Evolutionary conservation across 768 basidiomycete genomes (phyloP).

Genomic region (Mycena polygramma): DNA sequence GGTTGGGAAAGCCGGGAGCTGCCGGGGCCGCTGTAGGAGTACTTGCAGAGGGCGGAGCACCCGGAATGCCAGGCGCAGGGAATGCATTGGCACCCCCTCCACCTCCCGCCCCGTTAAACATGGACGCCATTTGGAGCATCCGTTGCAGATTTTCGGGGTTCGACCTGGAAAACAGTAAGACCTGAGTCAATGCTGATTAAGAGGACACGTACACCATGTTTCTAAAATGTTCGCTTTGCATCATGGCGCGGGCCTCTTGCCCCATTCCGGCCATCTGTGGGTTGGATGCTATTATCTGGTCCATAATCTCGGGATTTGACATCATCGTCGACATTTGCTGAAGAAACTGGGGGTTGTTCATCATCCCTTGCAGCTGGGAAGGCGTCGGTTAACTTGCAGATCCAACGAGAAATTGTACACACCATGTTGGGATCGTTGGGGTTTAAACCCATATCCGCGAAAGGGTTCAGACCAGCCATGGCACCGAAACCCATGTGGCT

Average conservation of each 20-base stretch:
- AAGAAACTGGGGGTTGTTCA: constrained; percentile 87
- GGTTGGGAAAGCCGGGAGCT: constrained; percentile 39
- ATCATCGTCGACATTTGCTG: constrained; percentile 91
- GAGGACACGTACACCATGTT: constrained; percentile 73
- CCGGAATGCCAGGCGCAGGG: constrained; percentile 74
- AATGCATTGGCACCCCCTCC: constrained; percentile 52
- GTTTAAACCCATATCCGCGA: constrained; percentile 92
- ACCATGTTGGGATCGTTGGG: constrained; percentile 96
- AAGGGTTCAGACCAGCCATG: constrained; percentile 92
- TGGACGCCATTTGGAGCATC: constrained; percentile 81
- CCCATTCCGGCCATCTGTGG: constrained; percentile 83
- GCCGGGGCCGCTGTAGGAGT: constrained; percentile 44
- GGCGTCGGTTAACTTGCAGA: constrained; percentile 19
- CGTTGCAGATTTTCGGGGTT: constrained; percentile 83
- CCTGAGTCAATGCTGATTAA: neutral
- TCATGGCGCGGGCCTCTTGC: constrained; percentile 83
- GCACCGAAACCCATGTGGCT: constrained; percentile 81
- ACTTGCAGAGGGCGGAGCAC: constrained; percentile 45
- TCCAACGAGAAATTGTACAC: constrained; percentile 41
- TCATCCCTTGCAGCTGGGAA: constrained; percentile 82
- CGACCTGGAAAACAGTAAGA: constrained; percentile 55
- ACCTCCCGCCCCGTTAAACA: constrained; percentile 55
- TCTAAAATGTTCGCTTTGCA: constrained; percentile 82
- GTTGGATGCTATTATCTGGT: constrained; percentile 86
- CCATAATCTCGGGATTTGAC: constrained; percentile 90